Evolutionary conservation across 176 grass and related monocot species (phyloP), one percentile per base, ranked within the genome.

Genomic region (Rhynchospora breviuscula): DNA sequence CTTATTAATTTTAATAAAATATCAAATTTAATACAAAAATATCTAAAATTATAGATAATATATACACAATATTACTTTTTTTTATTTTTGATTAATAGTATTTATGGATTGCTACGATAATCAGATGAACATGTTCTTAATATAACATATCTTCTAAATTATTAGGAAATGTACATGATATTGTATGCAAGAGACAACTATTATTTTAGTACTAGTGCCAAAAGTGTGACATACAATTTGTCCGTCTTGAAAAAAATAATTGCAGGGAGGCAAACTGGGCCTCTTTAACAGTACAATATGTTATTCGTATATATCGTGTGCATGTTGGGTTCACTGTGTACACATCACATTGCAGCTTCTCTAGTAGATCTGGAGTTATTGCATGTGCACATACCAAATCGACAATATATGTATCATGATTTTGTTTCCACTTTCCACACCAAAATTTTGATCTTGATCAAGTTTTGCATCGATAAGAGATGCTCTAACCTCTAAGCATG

Each of bases 301-400:
- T 81, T 57, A 63, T 63, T 63, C 31, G 7, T 52, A 53, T n/a
- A n/a, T n/a, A n/a, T 77, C 44, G 77, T 79, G 77, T 79, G 52
- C 53, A 79, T 18, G 77, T 43, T 62, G 59, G 26, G 51, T 61
- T 62, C 14, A 60, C 57, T 44, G 59, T 45, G 58, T 22, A 47
- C 43, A 63, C 33, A 81, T 81, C 58, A 81, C 58, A 81, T 63
- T 81, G 35, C 79, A 60, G 25, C 51, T 81, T 47, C 59, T 63
- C 26, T 63, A 29, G 35, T 63, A 61, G 59, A 61, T 75, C 5
- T 73, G 43, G 69, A 46, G 45, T 49, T 23, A 51, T 74, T 74
- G 72, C 73, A 77, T 77, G 49, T 77, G 73, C 67, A 77, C 1
- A 14, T 52, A 74, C 46, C 70, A 74, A 73, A 52, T 52, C 2